phyloP scores from a whole-genome alignment of 176 grass and related monocot species.

The Hyparrhenia diplandra region DNA sequence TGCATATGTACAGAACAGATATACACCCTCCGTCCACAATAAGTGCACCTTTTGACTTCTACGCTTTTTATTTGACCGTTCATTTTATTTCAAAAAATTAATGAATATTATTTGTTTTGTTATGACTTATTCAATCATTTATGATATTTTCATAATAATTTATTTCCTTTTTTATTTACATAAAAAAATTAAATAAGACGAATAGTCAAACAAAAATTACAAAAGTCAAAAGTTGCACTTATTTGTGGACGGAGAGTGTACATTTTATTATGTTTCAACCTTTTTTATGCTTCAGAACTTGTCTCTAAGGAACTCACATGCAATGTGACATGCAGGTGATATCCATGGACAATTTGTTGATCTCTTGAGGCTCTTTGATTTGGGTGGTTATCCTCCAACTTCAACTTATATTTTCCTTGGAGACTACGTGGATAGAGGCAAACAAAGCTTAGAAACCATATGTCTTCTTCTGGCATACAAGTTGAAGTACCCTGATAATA shows the following conservation, averaged over 20 bases:
- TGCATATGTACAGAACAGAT: background rate
- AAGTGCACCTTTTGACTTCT: no score
- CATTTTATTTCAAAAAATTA: no score
- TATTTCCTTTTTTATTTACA: no score
- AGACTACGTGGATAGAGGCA: slow-evolving; percentile 79
- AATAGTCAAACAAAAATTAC: no score
- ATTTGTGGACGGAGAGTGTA: no score
- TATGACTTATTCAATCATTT: no score
- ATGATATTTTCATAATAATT: no score
- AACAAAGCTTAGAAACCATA: slow-evolving; percentile 79
- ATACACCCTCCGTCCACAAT: no score
- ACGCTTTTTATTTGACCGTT: no score
- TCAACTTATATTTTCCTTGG: slow-evolving; percentile 82
- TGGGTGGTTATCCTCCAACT: slow-evolving; percentile 69
- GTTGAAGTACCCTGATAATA: slow-evolving; percentile 72
- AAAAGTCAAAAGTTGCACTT: no score
- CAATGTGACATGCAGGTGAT: slow-evolving; percentile 46
- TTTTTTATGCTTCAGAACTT: slow-evolving; percentile 38
- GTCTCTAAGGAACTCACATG: background rate
- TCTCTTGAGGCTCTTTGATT: slow-evolving; percentile 65
- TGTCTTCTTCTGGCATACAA: slow-evolving; percentile 78
- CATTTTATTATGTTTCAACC: slow-evolving; percentile 13
- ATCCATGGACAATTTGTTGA: slow-evolving; percentile 78
- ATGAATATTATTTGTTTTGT: no score
- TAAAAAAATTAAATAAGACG: no score